A percentile compares a stretch with the other conserved stretches of the same genome.
These are phyloP conservation scores for Solanum okadae DNA, from an alignment of 257 asterid genomes.

Conservation along the genomic window DNA sequence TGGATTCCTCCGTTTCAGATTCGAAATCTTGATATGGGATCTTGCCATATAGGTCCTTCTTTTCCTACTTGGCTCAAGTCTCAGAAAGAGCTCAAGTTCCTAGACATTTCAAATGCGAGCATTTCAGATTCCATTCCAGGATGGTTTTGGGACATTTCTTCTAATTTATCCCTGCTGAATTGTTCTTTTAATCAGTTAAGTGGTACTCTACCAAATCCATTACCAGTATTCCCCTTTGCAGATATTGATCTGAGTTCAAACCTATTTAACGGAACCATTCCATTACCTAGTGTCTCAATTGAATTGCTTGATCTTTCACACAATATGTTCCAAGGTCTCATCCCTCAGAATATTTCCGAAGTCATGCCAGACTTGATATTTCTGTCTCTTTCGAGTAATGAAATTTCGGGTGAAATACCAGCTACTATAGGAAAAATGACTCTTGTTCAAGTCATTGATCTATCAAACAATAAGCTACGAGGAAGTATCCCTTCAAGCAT, in stretches of 20 bases:
- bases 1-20: conserved; percentile 46
- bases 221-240: conserved; percentile 26
- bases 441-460: conserved; percentile 25
- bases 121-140: conserved; percentile 32
- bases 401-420: conserved; percentile 34
- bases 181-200: conserved; percentile 36
- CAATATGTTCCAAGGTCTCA: conserved; percentile 31
- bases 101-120: conserved; percentile 44
- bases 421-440: conserved; percentile 29
- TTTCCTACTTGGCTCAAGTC: conserved; percentile 47
- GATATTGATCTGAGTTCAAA: conserved; percentile 42
- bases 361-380: conserved; percentile 31
- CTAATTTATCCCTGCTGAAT: conserved; percentile 36
- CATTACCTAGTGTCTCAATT: conserved; percentile 24
- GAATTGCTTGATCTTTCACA: conserved; percentile 43
- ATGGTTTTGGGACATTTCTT: conserved; percentile 49
- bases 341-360: conserved; percentile 30
- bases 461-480: conserved; percentile 28
- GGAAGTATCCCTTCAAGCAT: conserved; percentile 40
- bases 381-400: conserved; percentile 33
- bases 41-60: conserved; percentile 30
- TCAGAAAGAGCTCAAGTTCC: conserved; percentile 24
- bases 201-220: conserved; percentile 30
- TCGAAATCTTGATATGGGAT: conserved; percentile 30
- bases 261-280: conserved; percentile 30